These are phyloP conservation scores for Amborella trichopoda DNA, from an alignment of 164 flowering plant species.

Conservation along the genomic window DNA sequence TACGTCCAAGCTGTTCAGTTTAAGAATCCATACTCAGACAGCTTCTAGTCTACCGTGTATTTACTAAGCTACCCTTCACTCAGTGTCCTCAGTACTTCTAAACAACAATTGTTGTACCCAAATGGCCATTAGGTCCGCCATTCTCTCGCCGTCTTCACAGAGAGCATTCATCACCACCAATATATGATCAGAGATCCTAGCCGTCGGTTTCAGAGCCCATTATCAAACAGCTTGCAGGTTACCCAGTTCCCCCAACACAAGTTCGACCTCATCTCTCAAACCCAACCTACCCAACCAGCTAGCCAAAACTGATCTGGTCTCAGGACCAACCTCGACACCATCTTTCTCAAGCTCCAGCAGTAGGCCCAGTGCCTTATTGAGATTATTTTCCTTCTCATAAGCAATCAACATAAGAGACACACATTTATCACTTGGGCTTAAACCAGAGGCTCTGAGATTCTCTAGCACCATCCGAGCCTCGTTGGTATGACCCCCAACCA, in stretches of 20 bases:
- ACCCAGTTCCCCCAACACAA: constrained; percentile 37
- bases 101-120: no score
- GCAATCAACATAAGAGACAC: constrained; percentile 52
- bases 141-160: no score
- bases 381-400: constrained; percentile 54
- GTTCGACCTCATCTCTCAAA: constrained; percentile 61
- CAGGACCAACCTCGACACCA: constrained; percentile 41
- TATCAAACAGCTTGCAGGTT: background rate
- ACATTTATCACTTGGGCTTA: constrained; percentile 70
- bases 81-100: no score
- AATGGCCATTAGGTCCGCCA: no score
- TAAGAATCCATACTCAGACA: no score
- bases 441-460: constrained; percentile 52
- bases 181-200: no score
- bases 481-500: constrained; percentile 36
- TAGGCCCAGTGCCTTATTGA: constrained; percentile 48
- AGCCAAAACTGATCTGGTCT: constrained; percentile 52
- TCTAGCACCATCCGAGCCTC: constrained; percentile 55
- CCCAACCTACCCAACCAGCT: constrained; percentile 64
- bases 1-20: no score
- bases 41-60: no score
- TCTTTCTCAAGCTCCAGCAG: constrained; percentile 54
- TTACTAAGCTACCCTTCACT: no score
- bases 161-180: no score
- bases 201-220: no score